Base-by-base conservation (phyloP, 2,329 filamentous ascomycete species). In the Cladophialophora chaetospira region DNA sequence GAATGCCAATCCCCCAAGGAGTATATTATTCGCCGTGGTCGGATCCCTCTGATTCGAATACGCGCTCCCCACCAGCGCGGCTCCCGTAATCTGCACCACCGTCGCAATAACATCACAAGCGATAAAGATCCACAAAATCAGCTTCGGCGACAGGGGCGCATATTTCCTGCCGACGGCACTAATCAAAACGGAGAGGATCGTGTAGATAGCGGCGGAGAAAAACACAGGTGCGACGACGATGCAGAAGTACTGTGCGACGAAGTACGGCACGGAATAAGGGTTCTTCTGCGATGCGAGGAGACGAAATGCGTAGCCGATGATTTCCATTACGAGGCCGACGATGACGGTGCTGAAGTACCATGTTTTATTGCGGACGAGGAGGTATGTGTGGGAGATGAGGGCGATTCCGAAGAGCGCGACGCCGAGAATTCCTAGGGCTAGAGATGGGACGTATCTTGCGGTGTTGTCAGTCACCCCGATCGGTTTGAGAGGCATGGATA, bases 201-300 rank as follows among this genome's bases (percentile, higher is more conserved):
- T 79, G 71, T 83, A 84, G 47, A 83, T 79, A 0, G 76, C 75
- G 0, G 82, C 82, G 13, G 79, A 75, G 68, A 83, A 77, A 64
- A 84, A 81, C 33, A 84, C 82, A 1, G 82, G 82, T 0, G 81
- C 81, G 0, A 79, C 79, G 58, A 84, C 81, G 67, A 84, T 82
- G 72, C 82, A 82, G 73, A 84, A 84, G 71, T 83, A 84, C 65
- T 82, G 80, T 43, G 82, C 69, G 35, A 84, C 79, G 62, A 84
- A 84, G 71, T 77, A 83, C 33, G 77, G 69, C 13, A 83, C 72
- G 58, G 77, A 72, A 67, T 83, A 83, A 0, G 81, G 81, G 58
- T 82, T 73, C 42, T 75, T 70, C 61, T 76, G 73, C 23, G 77
- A 72, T 1, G 76, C 79, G n/a, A 81, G 73, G 2, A 72, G 70